These are phyloP conservation scores for Lycium ferocissimum DNA, from an alignment of 257 asterid species.

Conservation along the genomic window DNA sequence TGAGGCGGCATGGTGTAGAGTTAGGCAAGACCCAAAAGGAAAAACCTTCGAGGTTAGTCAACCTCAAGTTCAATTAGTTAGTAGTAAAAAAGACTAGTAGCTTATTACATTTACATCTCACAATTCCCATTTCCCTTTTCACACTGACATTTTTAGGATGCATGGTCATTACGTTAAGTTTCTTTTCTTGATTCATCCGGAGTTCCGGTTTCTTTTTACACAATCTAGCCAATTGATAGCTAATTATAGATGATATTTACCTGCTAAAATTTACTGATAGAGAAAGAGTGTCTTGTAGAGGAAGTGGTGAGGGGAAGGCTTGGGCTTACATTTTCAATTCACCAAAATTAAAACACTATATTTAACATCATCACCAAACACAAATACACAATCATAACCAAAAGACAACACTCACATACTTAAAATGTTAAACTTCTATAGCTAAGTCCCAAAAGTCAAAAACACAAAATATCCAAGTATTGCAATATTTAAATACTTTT, in stretches of 20 bases:
- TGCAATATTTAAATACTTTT: background rate
- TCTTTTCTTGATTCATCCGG: background rate
- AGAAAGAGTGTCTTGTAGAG: too few species aligned
- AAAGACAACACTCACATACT: background rate
- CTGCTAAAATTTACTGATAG: too few species aligned
- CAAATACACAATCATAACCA: too few species aligned
- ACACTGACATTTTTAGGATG: background rate
- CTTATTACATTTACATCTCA: background rate
- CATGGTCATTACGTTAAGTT: background rate
- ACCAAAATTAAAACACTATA: background rate
- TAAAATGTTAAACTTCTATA: background rate
- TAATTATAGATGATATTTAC: too few species aligned
- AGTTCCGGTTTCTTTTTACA: too few species aligned
- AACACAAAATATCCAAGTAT: background rate
- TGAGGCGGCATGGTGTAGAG: constrained; percentile 35
- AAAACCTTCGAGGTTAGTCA: background rate
- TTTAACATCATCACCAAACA: too few species aligned
- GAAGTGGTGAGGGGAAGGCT: too few species aligned
- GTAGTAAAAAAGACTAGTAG: background rate
- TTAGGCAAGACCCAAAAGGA: constrained; percentile 36
- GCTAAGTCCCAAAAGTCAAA: background rate
- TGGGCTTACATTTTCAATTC: background rate
- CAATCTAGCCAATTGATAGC: too few species aligned
- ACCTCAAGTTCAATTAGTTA: constrained; percentile 19
- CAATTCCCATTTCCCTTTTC: constrained; percentile 15